phyloP scores from a whole-genome alignment of 169 alveolate genomes.

The Plasmodium yoelii region DNA sequence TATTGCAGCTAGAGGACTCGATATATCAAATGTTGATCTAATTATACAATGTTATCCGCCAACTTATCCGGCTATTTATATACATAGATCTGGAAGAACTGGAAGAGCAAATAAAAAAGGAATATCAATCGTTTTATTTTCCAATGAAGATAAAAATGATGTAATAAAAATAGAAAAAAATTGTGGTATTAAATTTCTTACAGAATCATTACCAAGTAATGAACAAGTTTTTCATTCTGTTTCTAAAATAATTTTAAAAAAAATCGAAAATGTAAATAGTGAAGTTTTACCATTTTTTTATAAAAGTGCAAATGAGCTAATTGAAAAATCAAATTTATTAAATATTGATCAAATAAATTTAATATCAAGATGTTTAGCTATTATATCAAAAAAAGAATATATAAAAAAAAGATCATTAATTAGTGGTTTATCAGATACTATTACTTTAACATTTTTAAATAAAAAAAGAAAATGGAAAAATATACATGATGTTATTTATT shows the following conservation, averaged over 20 bases:
- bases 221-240: constrained; percentile 58
- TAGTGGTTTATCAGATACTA: constrained; percentile 43
- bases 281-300: constrained; percentile 56
- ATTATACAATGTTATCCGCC: constrained; percentile 96
- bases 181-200: constrained; percentile 62
- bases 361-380: constrained; percentile 53
- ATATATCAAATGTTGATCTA: constrained; percentile 93
- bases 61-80: constrained; percentile 92
- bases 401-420: constrained; percentile 56
- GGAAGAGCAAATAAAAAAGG: constrained; percentile 91
- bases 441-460: constrained; percentile 38
- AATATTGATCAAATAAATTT: constrained; percentile 39
- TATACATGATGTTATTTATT: constrained; percentile 46
- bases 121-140: constrained; percentile 77
- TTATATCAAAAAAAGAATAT: constrained; percentile 56
- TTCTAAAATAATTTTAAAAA: constrained; percentile 47
- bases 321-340: constrained; percentile 9
- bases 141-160: constrained; percentile 65
- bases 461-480: constrained; percentile 68
- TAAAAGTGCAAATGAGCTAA: constrained; percentile 46
- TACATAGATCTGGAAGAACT: constrained; percentile 97
- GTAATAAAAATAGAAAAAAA: constrained; percentile 49
- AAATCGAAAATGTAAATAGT: constrained; percentile 34
- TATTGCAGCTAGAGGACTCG: constrained; percentile 97
- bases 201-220: constrained; percentile 44